Evolutionary conservation across 2,329 filamentous ascomycete genomes (phyloP).

Genomic region (Triangularia setosa): DNA sequence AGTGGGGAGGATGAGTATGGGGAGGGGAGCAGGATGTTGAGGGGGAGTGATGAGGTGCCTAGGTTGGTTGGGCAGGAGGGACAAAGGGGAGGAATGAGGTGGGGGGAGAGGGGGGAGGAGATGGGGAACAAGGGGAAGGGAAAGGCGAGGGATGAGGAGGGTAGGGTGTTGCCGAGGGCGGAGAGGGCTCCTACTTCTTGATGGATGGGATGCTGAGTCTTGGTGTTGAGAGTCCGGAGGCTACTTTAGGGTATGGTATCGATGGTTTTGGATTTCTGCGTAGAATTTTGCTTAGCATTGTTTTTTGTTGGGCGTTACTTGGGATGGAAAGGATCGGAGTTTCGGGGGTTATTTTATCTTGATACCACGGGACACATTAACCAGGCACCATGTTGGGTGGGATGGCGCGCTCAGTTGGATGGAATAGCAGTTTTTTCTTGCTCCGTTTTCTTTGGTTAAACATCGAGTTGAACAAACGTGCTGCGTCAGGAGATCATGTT

Average conservation of each 20-base stretch:
- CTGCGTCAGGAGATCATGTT: background rate
- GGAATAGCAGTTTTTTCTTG: background rate
- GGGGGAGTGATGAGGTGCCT: conserved; percentile 25
- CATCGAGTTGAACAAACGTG: background rate
- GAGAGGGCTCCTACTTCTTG: conserved; percentile 45
- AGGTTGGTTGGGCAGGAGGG: conserved; percentile 19
- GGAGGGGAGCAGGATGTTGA: conserved; percentile 29
- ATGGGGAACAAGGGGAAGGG: conserved; percentile 33
- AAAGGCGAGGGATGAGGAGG: conserved; percentile 46
- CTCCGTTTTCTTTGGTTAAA: background rate
- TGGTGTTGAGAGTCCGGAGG: background rate
- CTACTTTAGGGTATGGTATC: background rate
- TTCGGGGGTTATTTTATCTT: conserved; percentile 2
- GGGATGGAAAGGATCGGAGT: conserved; percentile 14
- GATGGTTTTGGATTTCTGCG: background rate
- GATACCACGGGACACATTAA: conserved; percentile 18
- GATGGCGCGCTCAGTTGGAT: background rate
- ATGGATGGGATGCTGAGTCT: background rate
- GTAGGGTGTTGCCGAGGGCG: conserved; percentile 48
- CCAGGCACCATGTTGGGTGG: conserved; percentile 1
- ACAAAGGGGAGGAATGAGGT: too few species aligned
- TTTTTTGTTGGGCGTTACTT: conserved; percentile 19
- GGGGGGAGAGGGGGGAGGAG: conserved; percentile 40
- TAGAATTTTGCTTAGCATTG: background rate
- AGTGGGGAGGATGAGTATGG: conserved; percentile 9